Evolutionary conservation across 441 rosid species (phyloP).

Genomic region (Pelargonium myrrhifolium): DNA sequence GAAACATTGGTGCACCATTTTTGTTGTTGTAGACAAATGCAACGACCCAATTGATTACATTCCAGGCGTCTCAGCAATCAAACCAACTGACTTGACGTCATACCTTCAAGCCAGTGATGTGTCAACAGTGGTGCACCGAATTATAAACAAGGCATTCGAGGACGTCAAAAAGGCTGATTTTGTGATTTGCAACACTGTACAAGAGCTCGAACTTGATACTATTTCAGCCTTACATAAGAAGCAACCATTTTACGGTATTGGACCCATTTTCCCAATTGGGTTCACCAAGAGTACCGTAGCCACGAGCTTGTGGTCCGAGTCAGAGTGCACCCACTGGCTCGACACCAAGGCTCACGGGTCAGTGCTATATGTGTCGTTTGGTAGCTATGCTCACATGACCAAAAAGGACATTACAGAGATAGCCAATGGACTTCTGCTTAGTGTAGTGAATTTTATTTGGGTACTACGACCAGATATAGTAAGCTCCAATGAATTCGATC

Average conservation of each 20-base stretch:
- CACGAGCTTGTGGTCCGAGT: conserved; percentile 56
- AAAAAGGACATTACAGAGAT: conserved; percentile 37
- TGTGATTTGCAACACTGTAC: conserved; percentile 47
- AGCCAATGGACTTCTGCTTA: conserved; percentile 39
- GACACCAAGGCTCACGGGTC: conserved; percentile 38
- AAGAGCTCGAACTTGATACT: conserved; percentile 41
- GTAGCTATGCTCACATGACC: conserved; percentile 41
- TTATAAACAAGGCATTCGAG: conserved; percentile 38
- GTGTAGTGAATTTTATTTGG: conserved; percentile 51
- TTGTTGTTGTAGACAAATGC: conserved; percentile 4
- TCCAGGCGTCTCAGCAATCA: conserved; percentile 43
- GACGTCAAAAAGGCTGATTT: conserved; percentile 48
- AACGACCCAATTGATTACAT: conserved; percentile 44
- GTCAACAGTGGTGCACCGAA: conserved; percentile 32
- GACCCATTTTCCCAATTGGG: conserved; percentile 45
- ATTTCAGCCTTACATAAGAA: conserved; percentile 24
- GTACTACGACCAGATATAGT: conserved; percentile 47
- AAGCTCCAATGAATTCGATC: conserved; percentile 29
- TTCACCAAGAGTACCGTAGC: conserved; percentile 27
- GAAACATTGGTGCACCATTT: too few relatives aligned
- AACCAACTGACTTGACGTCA: conserved; percentile 49
- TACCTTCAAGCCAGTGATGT: conserved; percentile 41
- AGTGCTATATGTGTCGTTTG: conserved; percentile 49
- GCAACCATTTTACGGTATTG: conserved; percentile 37
- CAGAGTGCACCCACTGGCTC: conserved; percentile 56